Evolutionary conservation across 768 basidiomycete species (phyloP).

Genomic region (Tulasnella sp.): DNA sequence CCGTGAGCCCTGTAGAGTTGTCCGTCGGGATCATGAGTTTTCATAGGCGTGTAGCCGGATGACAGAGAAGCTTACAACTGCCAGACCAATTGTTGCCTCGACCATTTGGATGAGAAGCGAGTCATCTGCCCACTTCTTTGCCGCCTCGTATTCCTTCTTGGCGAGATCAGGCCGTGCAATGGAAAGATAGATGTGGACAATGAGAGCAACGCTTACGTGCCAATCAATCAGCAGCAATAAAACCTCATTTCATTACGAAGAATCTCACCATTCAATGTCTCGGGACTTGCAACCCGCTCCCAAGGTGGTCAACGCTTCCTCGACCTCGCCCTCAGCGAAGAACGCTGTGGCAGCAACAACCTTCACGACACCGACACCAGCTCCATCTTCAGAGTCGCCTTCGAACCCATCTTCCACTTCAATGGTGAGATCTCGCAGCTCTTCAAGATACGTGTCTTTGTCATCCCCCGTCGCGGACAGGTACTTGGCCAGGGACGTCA

Average conservation of each 20-base stretch:
- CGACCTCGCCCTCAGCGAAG: slow-evolving; percentile 70
- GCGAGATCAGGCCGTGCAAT: slow-evolving; percentile 82
- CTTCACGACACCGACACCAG: slow-evolving; percentile 63
- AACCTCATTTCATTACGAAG: slow-evolving; percentile 22
- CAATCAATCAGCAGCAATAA: neutral
- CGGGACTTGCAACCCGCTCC: slow-evolving; percentile 56
- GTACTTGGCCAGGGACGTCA: slow-evolving; percentile 65
- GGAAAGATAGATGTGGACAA: slow-evolving; percentile 84
- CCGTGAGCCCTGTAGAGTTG: neutral
- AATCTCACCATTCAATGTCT: slow-evolving; percentile 77
- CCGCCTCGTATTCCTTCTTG: slow-evolving; percentile 73
- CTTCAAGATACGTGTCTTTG: slow-evolving; percentile 59
- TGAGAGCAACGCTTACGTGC: slow-evolving; percentile 58
- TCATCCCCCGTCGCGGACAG: slow-evolving; percentile 38
- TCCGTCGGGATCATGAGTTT: neutral
- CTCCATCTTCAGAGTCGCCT: slow-evolving; percentile 49
- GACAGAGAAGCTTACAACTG: slow-evolving; percentile 50
- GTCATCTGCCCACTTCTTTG: slow-evolving; percentile 82
- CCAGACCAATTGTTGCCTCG: slow-evolving; percentile 72
- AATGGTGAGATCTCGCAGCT: slow-evolving; percentile 74
- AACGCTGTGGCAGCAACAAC: slow-evolving; percentile 86
- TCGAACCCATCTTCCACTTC: slow-evolving; percentile 75
- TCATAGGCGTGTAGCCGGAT: neutral
- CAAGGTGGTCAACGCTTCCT: slow-evolving; percentile 88
- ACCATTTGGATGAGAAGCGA: slow-evolving; percentile 82